A percentile compares a stretch with the other conserved stretches of the same genome.
Evolutionary conservation across 23 red algal genomes (phyloP).

Genomic region (Gracilaria gracilis): DNA sequence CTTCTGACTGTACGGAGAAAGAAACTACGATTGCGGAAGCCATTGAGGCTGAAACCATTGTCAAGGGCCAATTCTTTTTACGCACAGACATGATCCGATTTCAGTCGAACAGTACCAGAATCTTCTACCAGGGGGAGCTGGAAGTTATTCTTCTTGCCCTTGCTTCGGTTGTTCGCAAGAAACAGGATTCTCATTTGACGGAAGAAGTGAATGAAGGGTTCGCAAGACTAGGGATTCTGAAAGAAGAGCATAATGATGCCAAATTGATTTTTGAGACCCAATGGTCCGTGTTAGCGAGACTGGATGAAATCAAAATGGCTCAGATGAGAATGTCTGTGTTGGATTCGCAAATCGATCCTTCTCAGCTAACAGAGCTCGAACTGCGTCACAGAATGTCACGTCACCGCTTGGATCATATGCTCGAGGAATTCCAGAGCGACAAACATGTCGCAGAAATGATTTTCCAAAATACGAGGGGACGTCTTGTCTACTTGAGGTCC

Average conservation of each 20-base stretch:
- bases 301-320: conserved; percentile 65
- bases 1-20: background rate
- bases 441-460: conserved; percentile 23
- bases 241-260: conserved; percentile 37
- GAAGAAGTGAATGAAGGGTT: conserved; percentile 37
- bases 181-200: background rate
- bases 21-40: background rate
- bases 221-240: conserved; percentile 3
- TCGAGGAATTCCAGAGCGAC: conserved; percentile 23
- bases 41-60: background rate
- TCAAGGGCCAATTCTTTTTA: background rate
- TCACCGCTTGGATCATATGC: conserved; percentile 11
- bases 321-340: conserved; percentile 46
- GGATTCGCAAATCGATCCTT: background rate
- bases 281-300: conserved; percentile 27
- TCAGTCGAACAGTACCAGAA: conserved; percentile 13
- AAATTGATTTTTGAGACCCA: conserved; percentile 55
- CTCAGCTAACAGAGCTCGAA: conserved; percentile 21
- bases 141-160: conserved; percentile 45
- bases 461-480: conserved; percentile 40
- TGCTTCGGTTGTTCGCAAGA: conserved; percentile 19
- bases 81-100: background rate
- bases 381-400: conserved; percentile 19
- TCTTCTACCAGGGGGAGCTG: conserved; percentile 36
- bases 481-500: conserved; percentile 34